A percentile compares a stretch with the other conserved stretches of the same genome.
Evolutionary conservation across 495 filamentous ascomycete genomes (phyloP).

Genomic region (Aspergillus conjunctus): DNA sequence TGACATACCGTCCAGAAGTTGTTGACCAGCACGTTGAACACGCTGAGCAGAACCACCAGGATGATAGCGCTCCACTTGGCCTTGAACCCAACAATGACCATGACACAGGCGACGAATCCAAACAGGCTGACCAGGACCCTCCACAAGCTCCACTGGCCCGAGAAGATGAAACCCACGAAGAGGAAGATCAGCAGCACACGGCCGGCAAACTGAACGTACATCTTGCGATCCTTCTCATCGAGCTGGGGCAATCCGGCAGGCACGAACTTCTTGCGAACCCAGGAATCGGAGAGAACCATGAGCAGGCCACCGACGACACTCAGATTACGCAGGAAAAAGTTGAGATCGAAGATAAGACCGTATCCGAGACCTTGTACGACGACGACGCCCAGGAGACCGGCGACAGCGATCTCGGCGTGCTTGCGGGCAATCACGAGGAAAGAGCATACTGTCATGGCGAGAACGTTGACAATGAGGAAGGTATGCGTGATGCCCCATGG

Average conservation of each 20-base stretch:
- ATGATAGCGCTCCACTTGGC: slow-evolving; percentile 97
- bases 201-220: slow-evolving; percentile 98
- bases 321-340: slow-evolving; percentile 99
- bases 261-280: slow-evolving; percentile 96
- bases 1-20: slow-evolving; percentile 98
- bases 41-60: slow-evolving; percentile 88
- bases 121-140: slow-evolving; percentile 78
- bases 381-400: slow-evolving; percentile 85
- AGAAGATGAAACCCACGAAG: slow-evolving; percentile 94
- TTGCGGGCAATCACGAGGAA: slow-evolving; percentile 86
- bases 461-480: slow-evolving; percentile 88
- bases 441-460: slow-evolving; percentile 85
- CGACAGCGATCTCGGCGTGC: slow-evolving; percentile 88
- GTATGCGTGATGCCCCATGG: slow-evolving; percentile 87
- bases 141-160: slow-evolving; percentile 87
- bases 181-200: slow-evolving; percentile 96
- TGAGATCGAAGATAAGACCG: slow-evolving; percentile 97
- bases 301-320: slow-evolving; percentile 94
- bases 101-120: slow-evolving; percentile 89
- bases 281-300: slow-evolving; percentile 97
- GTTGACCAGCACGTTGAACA: slow-evolving; percentile 97
- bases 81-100: slow-evolving; percentile 99
- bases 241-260: slow-evolving; percentile 91
- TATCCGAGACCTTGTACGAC: slow-evolving; percentile 96
- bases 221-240: slow-evolving; percentile 98